Evolutionary conservation across 495 filamentous ascomycete genomes (phyloP), one percentile per base, ranked within the genome.

Genomic region (Aspergillus incahuasiensis): DNA sequence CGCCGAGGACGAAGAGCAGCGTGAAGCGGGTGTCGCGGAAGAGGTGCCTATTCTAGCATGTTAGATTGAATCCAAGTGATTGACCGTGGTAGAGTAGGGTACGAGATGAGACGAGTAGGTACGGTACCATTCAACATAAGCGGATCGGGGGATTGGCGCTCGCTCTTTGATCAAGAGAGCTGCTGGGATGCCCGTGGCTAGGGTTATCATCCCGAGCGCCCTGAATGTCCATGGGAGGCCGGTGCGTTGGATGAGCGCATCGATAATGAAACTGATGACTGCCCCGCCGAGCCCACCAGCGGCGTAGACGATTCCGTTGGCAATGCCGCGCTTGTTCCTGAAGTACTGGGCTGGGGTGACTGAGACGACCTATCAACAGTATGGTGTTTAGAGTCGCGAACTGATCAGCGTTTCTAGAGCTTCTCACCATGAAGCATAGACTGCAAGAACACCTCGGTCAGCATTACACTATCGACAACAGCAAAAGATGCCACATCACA

Each of bases 101-200:
- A n/a, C n/a, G n/a, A n/a, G n/a, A n/a, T n/a, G n/a, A n/a, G n/a
- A n/a, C n/a, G n/a, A n/a, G n/a, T n/a, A n/a, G n/a, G n/a, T n/a
- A n/a, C n/a, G n/a, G 16, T 62, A 74, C 74, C 77, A 79, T 58
- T 86, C 82, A 2, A 84, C 61, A 52, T 81, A 75, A 0, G 70
- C 68, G 1, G 67, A 56, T 9, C 57, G 69, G 5, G 64, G 72
- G n/a, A 79, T 68, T 0, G 75, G 72, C 4, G 66, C 65, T 4
- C 81, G 73, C 57, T 84, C 79, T 62, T 80, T 80, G 58, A 85
- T 73, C 5, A 85, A 54, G 52, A 68, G 82, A 0, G 82, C 82
- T 0, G 81, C 82, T 9, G 82, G 82, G 0, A 85, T 44, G 0
- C 81, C 82, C n/a, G 73, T 79, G 8, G 48, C 68, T 40, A 75